A percentile compares a stretch with the other conserved stretches of the same genome.
Evolutionary conservation across 176 grass and related monocot genomes (phyloP).

Genomic region (Juncus inflexus): DNA sequence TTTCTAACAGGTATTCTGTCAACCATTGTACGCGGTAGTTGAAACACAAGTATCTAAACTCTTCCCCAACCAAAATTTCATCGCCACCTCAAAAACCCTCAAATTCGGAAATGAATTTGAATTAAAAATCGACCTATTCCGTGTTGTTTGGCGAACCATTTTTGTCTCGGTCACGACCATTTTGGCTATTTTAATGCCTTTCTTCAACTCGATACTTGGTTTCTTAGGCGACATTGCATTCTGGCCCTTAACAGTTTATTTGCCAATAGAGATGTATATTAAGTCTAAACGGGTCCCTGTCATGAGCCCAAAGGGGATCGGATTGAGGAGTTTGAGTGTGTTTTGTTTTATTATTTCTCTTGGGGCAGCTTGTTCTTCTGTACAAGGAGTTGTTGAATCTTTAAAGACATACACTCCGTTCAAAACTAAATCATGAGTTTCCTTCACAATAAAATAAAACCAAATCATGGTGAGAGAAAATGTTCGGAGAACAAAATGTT

Average conservation of each 20-base stretch:
- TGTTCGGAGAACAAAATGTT: no score
- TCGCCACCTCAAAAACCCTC: slow-evolving; percentile 43
- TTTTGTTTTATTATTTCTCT: slow-evolving; percentile 73
- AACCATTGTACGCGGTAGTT: slow-evolving; percentile 63
- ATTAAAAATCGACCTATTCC: slow-evolving; percentile 46
- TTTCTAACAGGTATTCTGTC: slow-evolving; percentile 50
- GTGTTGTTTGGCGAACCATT: slow-evolving; percentile 49
- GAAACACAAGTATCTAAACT: slow-evolving; percentile 29
- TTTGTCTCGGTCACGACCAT: slow-evolving; percentile 58
- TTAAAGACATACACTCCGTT: slow-evolving; percentile 57
- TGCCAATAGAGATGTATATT: slow-evolving; percentile 85
- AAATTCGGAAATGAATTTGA: slow-evolving; percentile 5
- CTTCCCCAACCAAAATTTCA: slow-evolving; percentile 18
- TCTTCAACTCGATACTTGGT: slow-evolving; percentile 81
- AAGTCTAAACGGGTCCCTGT: slow-evolving; percentile 24
- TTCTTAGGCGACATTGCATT: slow-evolving; percentile 73
- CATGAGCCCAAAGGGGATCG: slow-evolving; percentile 40
- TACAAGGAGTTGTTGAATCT: slow-evolving; percentile 55
- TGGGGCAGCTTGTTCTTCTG: slow-evolving; percentile 46
- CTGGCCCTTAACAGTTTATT: slow-evolving; percentile 87
- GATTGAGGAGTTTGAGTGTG: slow-evolving; percentile 63
- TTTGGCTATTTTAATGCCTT: slow-evolving; percentile 57
- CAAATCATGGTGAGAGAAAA: no score
- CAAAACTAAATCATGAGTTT: slow-evolving; percentile 37
- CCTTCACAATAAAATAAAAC: no score